Conservation (phyloP, 116 monocot species). For the Posidonia oceanica region DNA sequence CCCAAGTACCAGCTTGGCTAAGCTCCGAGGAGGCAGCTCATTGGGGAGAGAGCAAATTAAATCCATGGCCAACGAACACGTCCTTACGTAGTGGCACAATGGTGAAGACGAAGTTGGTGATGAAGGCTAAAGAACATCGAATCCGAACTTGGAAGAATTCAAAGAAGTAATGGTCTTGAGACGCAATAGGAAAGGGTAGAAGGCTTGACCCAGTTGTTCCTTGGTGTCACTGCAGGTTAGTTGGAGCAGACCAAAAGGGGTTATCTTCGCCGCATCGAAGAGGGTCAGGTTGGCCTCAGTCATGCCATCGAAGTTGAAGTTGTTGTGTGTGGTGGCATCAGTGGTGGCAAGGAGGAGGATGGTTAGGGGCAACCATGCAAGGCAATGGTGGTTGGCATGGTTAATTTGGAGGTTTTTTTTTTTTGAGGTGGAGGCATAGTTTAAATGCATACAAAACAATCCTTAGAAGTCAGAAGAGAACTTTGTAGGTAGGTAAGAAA, state of each 20-base stretch:
- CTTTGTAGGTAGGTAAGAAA: no score
- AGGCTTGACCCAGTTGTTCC: constrained; percentile 27
- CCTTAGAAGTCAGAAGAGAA: no score
- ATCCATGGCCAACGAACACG: constrained; percentile 32
- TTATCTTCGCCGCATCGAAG: constrained; percentile 6
- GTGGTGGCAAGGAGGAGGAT: constrained; percentile 3
- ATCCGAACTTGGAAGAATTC: no score
- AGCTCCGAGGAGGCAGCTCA: background rate
- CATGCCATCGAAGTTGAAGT: constrained; percentile 32
- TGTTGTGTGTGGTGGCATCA: background rate
- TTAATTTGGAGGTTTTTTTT: no score
- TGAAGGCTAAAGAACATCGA: no score
- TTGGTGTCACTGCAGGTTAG: constrained; percentile 34
- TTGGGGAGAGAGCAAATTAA: constrained; percentile 20
- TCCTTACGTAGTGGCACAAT: constrained; percentile 21
- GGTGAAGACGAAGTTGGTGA: constrained; percentile 37
- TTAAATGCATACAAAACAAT: no score
- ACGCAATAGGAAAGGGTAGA: constrained; percentile 19
- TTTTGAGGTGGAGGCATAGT: no score
- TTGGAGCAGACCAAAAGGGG: constrained; percentile 29
- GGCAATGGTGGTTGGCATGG: no score
- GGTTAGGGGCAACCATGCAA: no score
- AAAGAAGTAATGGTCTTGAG: no score
- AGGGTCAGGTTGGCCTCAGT: constrained; percentile 5
- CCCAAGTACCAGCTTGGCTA: background rate